Evolutionary conservation across 1,139 yeast species (phyloP), one percentile per base, ranked within the genome.

Genomic region (Candida smagusa): DNA sequence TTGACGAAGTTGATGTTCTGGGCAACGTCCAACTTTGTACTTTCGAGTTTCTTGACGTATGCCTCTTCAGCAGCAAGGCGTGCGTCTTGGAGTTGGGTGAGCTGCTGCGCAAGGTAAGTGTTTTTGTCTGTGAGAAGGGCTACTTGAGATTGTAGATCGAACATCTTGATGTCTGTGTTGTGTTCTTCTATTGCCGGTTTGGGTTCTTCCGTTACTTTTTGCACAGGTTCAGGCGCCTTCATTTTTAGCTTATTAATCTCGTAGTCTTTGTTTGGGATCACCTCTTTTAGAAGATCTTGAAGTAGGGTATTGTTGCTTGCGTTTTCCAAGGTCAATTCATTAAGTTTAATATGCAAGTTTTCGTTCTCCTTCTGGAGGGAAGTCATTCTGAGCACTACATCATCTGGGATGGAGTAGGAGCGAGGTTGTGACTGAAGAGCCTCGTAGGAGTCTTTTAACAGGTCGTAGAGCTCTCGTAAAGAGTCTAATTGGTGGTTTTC

Each of bases 11-110:
- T 38, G 27, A 49, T 24, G 16, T 41, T 48, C 7, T 42, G 45
- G 21, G 33, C 43, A 29, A 51, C 24, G 13, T 65, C 68, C 19
- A 54, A 44, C 41, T 59, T 67, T 12, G 58, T 52, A 1, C 52
- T 39, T 2, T 52, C 42, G 8, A 63, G 38, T 36, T 57, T 58
- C n/a, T 48, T 44, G 30, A 63, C 67, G 34, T 52, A 51, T 11
- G 42, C 46, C 34, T 49, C 56, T 2, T 47, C 42, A 22, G 50
- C 42, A 0, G 40, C 22, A 1, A 59, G 59, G 12, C 51, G 42
- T n/a, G 42, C 40, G 2, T 47, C 45, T 12, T 52, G 50, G 1
- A 47, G 29, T 13, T 46, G 44, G 5, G 35, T 36, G n/a, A 61
- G 28, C 25, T 36, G 45, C 5, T 31, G 38, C 3, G 60, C 29